Percentiles rank a stretch among this genome's conserved stretches.
Conservation (phyloP, 345 rosid species). For the Viola odorata region DNA sequence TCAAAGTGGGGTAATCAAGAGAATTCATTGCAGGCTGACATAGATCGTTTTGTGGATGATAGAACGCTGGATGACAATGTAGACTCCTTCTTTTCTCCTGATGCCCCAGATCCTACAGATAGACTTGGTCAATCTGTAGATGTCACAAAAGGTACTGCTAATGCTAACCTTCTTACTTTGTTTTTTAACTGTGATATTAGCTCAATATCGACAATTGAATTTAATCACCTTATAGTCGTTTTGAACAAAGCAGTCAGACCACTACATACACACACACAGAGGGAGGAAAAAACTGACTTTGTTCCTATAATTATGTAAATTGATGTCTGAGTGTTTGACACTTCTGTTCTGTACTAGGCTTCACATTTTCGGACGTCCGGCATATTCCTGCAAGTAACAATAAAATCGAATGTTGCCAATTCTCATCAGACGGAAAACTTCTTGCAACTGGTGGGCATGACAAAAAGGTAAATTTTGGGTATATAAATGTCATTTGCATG, state of each 20-base stretch:
- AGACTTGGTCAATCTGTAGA: slow-evolving; percentile 29
- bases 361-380: slow-evolving; percentile 40
- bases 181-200: background rate
- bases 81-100: slow-evolving; percentile 48
- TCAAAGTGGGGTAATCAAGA: slow-evolving; percentile 8
- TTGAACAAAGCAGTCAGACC: no score
- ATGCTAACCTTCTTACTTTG: background rate
- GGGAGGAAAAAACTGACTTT: background rate
- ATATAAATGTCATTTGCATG: background rate
- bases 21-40: slow-evolving; percentile 40
- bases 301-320: background rate
- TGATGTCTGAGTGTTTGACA: background rate
- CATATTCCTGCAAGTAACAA: slow-evolving; percentile 34
- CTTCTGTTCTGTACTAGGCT: slow-evolving; percentile 27
- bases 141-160: slow-evolving; percentile 41
- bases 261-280: background rate
- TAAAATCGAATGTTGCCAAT: slow-evolving; percentile 58
- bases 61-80: slow-evolving; percentile 53
- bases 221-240: no score
- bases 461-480: slow-evolving; percentile 35
- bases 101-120: slow-evolving; percentile 42
- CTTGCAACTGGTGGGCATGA: slow-evolving; percentile 70
- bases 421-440: slow-evolving; percentile 64
- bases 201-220: no score
- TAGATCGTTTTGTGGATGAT: slow-evolving; percentile 47